Evolutionary conservation across 2,329 filamentous ascomycete genomes (phyloP), one percentile per base, ranked within the genome.

Genomic region (Penicillium brasilianum): DNA sequence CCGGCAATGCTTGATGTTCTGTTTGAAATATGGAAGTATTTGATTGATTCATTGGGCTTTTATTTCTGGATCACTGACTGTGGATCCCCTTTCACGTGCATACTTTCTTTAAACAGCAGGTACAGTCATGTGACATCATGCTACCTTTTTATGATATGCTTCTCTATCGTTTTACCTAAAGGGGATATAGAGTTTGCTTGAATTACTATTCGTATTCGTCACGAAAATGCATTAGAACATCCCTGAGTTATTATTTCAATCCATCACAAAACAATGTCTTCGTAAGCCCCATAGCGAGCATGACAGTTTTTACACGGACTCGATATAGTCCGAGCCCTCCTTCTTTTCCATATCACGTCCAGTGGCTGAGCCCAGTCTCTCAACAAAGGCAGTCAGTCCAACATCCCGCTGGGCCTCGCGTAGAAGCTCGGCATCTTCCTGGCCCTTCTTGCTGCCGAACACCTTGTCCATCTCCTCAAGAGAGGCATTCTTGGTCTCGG

Each of bases 401-500:
- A 71, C 67, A 37, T 70, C 69, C 3, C 65, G 61, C 60, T 70
- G 69, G 0, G 68, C 69, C 36, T 71, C 66, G 3, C 64, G 66
- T 28, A 71, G 65, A 13, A 71, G 57, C 10, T 66, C 67, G 5
- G 69, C 69, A 41, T 72, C 70, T 13, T 61, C 63, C 51, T 69
- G 69, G 0, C 70, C 76, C 8, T 71, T 70, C 9, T 73, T 67
- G 13, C 66, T 68, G 1, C 65, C 62, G 20, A 78, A 72, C 25
- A 78, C 74, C 4, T 61, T 76, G 66, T 87, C 84, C 69, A 79
- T 78, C 71, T 87, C 84, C 66, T 84, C 80, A 28, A 88, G 81
- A 58, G 82, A 78, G 64, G 78, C 79, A 77, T 84, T 82, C 78
- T 88, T 87, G 64, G 85, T 84, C 6, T 80, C 80, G 1, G 84